Evolutionary conservation across 164 flowering plant species (phyloP).

Genomic region (Taxillus chinensis): DNA sequence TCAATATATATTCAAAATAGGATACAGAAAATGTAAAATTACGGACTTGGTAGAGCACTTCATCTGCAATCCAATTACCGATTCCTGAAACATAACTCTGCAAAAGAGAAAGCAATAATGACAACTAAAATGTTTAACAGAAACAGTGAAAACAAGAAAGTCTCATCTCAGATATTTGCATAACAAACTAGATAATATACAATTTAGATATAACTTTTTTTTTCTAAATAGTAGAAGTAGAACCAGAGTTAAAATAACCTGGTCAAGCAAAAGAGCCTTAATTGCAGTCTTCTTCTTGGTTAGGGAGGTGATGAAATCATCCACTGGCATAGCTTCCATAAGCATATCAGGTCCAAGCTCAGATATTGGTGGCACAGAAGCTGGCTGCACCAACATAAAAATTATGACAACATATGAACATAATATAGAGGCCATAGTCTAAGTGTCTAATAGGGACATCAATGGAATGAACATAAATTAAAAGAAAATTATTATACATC

Average conservation of each 20-base stretch:
- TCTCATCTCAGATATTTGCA: neutral
- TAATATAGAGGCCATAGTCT: neutral
- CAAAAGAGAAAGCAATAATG: slow-evolving; percentile 12
- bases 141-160: no score
- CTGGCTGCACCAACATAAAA: slow-evolving; percentile 50
- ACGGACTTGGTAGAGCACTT: slow-evolving; percentile 91
- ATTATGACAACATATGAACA: neutral
- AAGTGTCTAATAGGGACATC: neutral
- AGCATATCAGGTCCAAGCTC: slow-evolving; percentile 98
- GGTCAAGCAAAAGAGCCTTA: slow-evolving; percentile 86
- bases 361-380: slow-evolving; percentile 71
- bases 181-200: neutral
- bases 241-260: slow-evolving; percentile 31
- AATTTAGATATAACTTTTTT: no score
- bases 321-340: slow-evolving; percentile 58
- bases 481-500: slow-evolving; percentile 40
- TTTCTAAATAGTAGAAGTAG: neutral
- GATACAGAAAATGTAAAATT: neutral
- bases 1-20: neutral
- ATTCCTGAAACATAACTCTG: slow-evolving; percentile 89
- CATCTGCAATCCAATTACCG: slow-evolving; percentile 98
- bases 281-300: slow-evolving; percentile 78
- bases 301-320: slow-evolving; percentile 46
- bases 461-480: neutral
- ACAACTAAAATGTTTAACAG: neutral